These are phyloP conservation scores for Mariannaea elegans DNA, from an alignment of 2,329 filamentous ascomycete species.

Conservation along the genomic window DNA sequence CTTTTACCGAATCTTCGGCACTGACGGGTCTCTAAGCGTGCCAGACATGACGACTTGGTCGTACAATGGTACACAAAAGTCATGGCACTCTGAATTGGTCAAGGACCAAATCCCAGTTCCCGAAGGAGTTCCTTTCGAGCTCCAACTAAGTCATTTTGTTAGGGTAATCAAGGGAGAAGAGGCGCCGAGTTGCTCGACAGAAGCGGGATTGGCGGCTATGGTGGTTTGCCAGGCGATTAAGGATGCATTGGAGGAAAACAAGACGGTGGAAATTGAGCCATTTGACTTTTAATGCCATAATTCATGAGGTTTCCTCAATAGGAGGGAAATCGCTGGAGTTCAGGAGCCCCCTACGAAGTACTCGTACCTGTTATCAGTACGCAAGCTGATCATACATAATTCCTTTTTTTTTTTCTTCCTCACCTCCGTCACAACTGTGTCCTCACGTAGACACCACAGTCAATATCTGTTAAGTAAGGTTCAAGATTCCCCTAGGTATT, in stretches of 20 bases:
- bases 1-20: conserved; percentile 66
- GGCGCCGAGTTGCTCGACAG: conserved; percentile 55
- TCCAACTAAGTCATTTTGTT: conserved; percentile 62
- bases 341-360: too few species aligned
- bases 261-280: conserved; percentile 33
- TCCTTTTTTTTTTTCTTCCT: too few species aligned
- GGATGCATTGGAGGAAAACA: conserved; percentile 49
- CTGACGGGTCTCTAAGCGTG: conserved; percentile 59
- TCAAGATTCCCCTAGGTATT: too few species aligned
- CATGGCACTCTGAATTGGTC: conserved; percentile 51
- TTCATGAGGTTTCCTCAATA: neutral
- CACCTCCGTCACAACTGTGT: too few species aligned
- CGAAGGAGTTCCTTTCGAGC: conserved; percentile 55
- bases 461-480: too few species aligned
- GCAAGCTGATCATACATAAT: too few species aligned
- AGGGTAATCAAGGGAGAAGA: conserved; percentile 55
- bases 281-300: conserved; percentile 20
- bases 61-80: conserved; percentile 51
- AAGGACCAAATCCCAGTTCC: conserved; percentile 38
- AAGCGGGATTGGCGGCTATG: conserved; percentile 60
- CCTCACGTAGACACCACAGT: too few species aligned
- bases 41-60: conserved; percentile 61
- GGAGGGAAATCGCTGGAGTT: too few species aligned
- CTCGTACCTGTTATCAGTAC: too few species aligned
- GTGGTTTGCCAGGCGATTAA: conserved; percentile 62